Base-by-base conservation (phyloP, 495 filamentous ascomycete species). In the Aspergillus ellipticus region DNA sequence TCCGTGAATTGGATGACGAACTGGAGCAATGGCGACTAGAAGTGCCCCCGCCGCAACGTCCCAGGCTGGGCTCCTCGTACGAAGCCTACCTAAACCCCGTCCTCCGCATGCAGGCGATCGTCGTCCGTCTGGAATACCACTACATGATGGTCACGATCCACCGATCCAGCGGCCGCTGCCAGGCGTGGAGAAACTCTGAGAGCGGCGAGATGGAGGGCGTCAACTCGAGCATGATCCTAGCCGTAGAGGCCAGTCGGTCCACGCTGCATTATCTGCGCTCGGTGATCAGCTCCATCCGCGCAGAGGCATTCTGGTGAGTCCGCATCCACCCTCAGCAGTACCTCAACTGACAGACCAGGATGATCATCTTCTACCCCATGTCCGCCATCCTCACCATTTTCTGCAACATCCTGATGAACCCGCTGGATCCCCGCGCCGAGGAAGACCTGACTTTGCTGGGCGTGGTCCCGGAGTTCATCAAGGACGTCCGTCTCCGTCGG, bases 281-380 rank as follows among this genome's bases (percentile, higher is more conserved):
- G 6, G 28, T 28, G 15, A 29, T 48, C 6, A 13, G n/a, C 16
- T 48, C 24, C 11, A 28, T 48, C 16, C 28, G 24, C 16, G 20
- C 45, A 2, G 45, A 48, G 13, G 24, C 45, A 1, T 48, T 48
- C 15, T 48, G 45, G 45, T 48, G 22, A 26, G 21, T 28, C 43
- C 6, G 15, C 19, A n/a, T 28, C 4, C 24, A 1, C 43, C 28
- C 15, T 10, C 22, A 24, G 15, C 19, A 10, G 11, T 1, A 6
- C 8, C 19, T 17, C 19, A n/a, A 19, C 45, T 48, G 15, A 48
- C 11, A 3, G 3, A 9, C 15, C 19, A 76, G 73, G 68, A 69
- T 70, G 6, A 52, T 77, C 0, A 59, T 76, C 16, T 77, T 76
- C 55, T 79, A 79, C 39, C 76, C 75, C n/a, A 73, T 78, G 49